These are phyloP conservation scores for Paecilomyces variotii DNA, from an alignment of 2,329 filamentous ascomycete genomes.

Conservation along the genomic window DNA sequence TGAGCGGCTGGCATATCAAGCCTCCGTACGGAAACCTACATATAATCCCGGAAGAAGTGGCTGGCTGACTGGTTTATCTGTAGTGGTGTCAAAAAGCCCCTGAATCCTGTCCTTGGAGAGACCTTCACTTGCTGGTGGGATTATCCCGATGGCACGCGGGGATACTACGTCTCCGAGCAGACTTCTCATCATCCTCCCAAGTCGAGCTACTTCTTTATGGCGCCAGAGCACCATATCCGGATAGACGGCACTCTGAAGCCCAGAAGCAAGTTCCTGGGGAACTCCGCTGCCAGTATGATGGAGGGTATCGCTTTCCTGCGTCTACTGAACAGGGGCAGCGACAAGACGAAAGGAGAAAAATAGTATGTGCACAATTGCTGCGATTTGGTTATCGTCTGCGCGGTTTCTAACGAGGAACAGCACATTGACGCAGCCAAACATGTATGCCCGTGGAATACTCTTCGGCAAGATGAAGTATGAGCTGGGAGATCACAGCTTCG, in stretches of 20 bases:
- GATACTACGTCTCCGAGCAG: slow-evolving; percentile 95
- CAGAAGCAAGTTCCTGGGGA: slow-evolving; percentile 88
- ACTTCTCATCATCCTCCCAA: slow-evolving; percentile 98
- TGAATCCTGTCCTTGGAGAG: slow-evolving; percentile 94
- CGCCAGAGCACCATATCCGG: slow-evolving; percentile 82
- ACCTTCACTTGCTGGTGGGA: slow-evolving; percentile 96
- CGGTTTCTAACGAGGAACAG: slow-evolving; percentile 37
- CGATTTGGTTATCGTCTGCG: slow-evolving; percentile 6
- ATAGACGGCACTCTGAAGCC: slow-evolving; percentile 96
- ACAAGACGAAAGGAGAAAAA: slow-evolving; percentile 61
- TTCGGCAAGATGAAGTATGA: slow-evolving; percentile 99
- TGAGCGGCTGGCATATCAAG: slow-evolving; percentile 98
- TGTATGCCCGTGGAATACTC: slow-evolving; percentile 94
- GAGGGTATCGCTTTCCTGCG: slow-evolving; percentile 86
- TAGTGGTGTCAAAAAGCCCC: slow-evolving; percentile 94
- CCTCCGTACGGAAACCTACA: slow-evolving; percentile 61
- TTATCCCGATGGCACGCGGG: slow-evolving; percentile 70
- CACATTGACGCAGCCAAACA: slow-evolving; percentile 93
- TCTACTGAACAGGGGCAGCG: slow-evolving; percentile 66
- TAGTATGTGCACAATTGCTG: slow-evolving; percentile 57
- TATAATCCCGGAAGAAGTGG: not conserved
- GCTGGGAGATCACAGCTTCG: slow-evolving; percentile 89
- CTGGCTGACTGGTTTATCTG: slow-evolving; percentile 6
- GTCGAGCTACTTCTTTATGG: slow-evolving; percentile 98
- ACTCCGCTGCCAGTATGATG: slow-evolving; percentile 97